Base-by-base conservation (phyloP, 495 filamentous ascomycete genomes). In the Penicillium desertorum region DNA sequence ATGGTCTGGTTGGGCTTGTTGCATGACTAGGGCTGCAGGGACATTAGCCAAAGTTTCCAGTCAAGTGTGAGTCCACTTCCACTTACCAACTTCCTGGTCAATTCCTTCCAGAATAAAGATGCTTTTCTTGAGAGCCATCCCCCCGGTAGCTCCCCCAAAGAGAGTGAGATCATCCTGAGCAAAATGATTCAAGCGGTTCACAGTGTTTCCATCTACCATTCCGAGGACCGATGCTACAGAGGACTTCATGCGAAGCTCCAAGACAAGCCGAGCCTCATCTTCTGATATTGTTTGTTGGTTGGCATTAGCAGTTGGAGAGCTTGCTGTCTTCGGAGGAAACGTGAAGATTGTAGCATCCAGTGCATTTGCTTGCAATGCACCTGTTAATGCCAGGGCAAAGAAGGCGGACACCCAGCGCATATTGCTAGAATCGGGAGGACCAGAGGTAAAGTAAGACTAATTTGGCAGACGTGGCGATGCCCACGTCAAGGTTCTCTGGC, bases 201-300 rank as follows among this genome's bases (percentile, higher is more conserved):
- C 57, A 14, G 61, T 72, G 2, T 72, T 64, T n/a, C 78, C 76
- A 54, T 76, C 71, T n/a, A 64, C 57, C 48, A 65, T 61, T 45
- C 75, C 72, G 29, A 86, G 74, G 36, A 65, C 61, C 39, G 83
- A 81, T 58, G 72, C 81, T 22, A 76, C 61, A 29, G 83, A 76
- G 4, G 82, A 61, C n/a, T 78, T 76, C 54, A 81, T 65, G 62
- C 83, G 75, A 57, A 81, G 78, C 53, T 83, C 81, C 42, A 86
- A 47, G 27, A 86, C 67, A 30, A 81, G 71, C 61, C 76, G 76
- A 44, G 83, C 80, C 34, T 73, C 70, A 61, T 76, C 71, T 25
- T 83, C 74, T 14, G 72, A 70, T 47, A 77, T 57, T 17, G 56
- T 57, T 41, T 56, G 56, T 50, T 48, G 47, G 12, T 44, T 22